Percentiles rank a stretch among this genome's conserved stretches.
These are phyloP conservation scores for Penicillium psychrosexuale DNA, from an alignment of 2,329 filamentous ascomycete species.

Conservation along the genomic window DNA sequence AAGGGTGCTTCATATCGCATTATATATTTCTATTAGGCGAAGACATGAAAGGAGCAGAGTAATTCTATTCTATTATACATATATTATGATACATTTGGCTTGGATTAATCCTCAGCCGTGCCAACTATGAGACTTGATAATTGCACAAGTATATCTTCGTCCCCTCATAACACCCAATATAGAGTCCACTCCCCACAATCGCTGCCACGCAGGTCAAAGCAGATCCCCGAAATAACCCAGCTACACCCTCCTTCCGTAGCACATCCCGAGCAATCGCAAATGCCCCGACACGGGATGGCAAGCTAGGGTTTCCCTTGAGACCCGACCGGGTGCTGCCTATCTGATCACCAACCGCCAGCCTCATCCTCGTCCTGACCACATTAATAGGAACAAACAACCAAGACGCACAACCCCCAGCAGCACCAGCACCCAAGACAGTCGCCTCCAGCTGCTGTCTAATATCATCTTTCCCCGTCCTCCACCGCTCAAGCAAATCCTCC, in stretches of 20 bases:
- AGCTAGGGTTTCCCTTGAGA: neutral
- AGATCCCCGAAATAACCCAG: conserved; percentile 12
- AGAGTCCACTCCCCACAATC: conserved; percentile 6
- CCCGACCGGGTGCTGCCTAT: neutral
- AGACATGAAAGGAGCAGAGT: neutral
- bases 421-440: conserved; percentile 4
- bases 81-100: neutral
- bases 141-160: conserved; percentile 24
- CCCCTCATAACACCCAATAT: conserved; percentile 13
- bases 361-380: conserved; percentile 12
- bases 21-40: too few species aligned
- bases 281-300: neutral
- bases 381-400: conserved; percentile 12
- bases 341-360: conserved; percentile 7
- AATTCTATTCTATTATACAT: neutral
- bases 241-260: conserved; percentile 6
- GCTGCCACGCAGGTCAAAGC: conserved; percentile 7
- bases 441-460: neutral
- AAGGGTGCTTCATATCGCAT: too few species aligned
- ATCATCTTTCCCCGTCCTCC: neutral
- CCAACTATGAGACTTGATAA: neutral
- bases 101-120: neutral
- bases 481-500: conserved; percentile 1
- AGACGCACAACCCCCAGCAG: conserved; percentile 7
- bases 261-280: conserved; percentile 1